Base-by-base conservation (phyloP, 495 filamentous ascomycete species). In the Chaetomium tenue region DNA sequence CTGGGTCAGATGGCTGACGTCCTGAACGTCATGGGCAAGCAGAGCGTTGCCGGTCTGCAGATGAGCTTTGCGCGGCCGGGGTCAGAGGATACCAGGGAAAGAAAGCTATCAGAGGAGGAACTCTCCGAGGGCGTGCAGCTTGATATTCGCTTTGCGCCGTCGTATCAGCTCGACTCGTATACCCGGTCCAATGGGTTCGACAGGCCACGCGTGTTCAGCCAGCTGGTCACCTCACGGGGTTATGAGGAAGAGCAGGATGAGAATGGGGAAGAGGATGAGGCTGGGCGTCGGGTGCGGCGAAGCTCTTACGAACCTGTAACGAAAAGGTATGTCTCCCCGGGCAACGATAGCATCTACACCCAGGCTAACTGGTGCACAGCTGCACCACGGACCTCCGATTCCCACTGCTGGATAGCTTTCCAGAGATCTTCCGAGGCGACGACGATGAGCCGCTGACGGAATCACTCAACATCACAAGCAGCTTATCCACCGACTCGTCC, bases 401-500 rank as follows among this genome's bases (percentile, higher is more conserved):
- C 72, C 92, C 94, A 4, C 72, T 92, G 15, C 82, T 96, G 33
- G 86, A 93, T 72, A 96, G 91, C 75, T 96, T 90, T 79, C 94
- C 84, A 44, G 77, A 63, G 39, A 89, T 89, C 65, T 93, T 88
- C 78, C 78, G 74, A 53, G 74, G 75, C 39, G 68, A 69, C 23
- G 63, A 78, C 69, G 66, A 68, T 48, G 77, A 53, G 63, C 72
- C 74, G 39, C 64, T 79, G 25, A 75, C 65, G 44, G 72, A 67
- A 8, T 73, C 76, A n/a, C 60, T 89, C 54, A 83, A 82, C 33
- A 75, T 94, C 12, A 79, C 83, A 46, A 82, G 87, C 50, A 84
- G 86, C 5, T 76, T 98, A 55, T 89, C 91, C 2, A 89, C 90
- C 2, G 90, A 91, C 25, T 84, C 90, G 8, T 83, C 85, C 0